Evolutionary conservation across 2,329 filamentous ascomycete species (phyloP).

Genomic region (Neofusicoccum sp.): DNA sequence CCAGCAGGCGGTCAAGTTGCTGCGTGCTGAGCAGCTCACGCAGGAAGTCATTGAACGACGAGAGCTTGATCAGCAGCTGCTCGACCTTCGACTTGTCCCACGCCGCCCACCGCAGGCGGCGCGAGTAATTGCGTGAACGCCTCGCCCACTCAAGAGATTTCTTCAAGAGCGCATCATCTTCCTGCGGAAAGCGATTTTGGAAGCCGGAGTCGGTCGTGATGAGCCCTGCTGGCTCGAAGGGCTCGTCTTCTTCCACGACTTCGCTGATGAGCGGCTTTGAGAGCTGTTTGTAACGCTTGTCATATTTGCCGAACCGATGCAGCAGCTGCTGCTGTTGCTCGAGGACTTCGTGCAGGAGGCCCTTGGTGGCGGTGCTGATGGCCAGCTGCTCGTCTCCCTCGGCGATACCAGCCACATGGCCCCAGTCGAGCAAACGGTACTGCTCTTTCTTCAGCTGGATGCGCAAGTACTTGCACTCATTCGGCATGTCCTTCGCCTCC

Average conservation of each 20-base stretch:
- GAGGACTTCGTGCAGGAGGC: slow-evolving; percentile 35
- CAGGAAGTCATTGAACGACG: slow-evolving; percentile 38
- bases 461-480: slow-evolving; percentile 33
- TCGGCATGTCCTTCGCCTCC: slow-evolving; percentile 34
- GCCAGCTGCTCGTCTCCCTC: slow-evolving; percentile 33
- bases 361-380: slow-evolving; percentile 33
- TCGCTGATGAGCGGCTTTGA: slow-evolving; percentile 31
- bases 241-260: slow-evolving; percentile 20
- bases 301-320: slow-evolving; percentile 31
- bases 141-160: slow-evolving; percentile 32
- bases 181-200: slow-evolving; percentile 30
- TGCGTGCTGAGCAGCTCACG: slow-evolving; percentile 32
- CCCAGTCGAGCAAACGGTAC: slow-evolving; percentile 40
- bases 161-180: slow-evolving; percentile 26
- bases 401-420: slow-evolving; percentile 31
- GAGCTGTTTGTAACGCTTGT: slow-evolving; percentile 32
- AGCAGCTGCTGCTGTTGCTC: slow-evolving; percentile 35
- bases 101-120: slow-evolving; percentile 33
- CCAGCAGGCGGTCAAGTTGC: slow-evolving; percentile 30
- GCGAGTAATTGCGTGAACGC: slow-evolving; percentile 26
- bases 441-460: slow-evolving; percentile 40
- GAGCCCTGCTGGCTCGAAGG: slow-evolving; percentile 19
- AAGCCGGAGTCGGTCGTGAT: slow-evolving; percentile 12
- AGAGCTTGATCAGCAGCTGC: slow-evolving; percentile 31
- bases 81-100: slow-evolving; percentile 34